Percentiles rank a stretch among this genome's conserved stretches.
phyloP scores from a whole-genome alignment of 2,329 filamentous ascomycete genomes.

The Scedosporium minutisporum region DNA sequence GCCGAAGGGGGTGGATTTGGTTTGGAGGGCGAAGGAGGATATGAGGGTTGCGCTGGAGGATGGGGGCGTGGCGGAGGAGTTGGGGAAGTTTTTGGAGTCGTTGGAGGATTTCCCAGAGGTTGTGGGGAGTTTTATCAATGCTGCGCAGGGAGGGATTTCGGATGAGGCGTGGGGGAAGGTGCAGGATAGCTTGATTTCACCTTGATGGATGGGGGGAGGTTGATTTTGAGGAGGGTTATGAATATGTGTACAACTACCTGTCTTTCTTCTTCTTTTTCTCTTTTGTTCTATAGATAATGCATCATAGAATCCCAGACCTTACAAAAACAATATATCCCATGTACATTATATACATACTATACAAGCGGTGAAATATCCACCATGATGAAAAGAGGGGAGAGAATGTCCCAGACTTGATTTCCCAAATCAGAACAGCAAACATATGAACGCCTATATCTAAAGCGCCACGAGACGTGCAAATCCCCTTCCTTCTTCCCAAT shows the following conservation, averaged over 20 bases:
- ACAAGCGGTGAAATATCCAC: neutral
- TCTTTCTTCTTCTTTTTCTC: neutral
- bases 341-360: neutral
- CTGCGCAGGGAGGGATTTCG: conserved; percentile 30
- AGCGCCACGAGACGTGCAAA: neutral
- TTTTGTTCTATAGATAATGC: neutral
- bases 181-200: conserved; percentile 26
- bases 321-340: neutral
- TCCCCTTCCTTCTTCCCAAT: neutral
- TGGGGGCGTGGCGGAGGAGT: conserved; percentile 38
- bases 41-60: conserved; percentile 53
- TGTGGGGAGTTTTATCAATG: conserved; percentile 67
- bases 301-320: neutral
- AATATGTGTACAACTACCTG: neutral
- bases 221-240: neutral
- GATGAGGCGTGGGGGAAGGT: conserved; percentile 39
- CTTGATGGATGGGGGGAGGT: neutral
- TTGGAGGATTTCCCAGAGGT: conserved; percentile 57
- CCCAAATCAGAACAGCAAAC: neutral
- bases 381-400: neutral
- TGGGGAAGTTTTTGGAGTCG: conserved; percentile 47
- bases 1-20: conserved; percentile 60
- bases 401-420: neutral
- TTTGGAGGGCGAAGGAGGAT: conserved; percentile 71
- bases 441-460: conserved; percentile 1